phyloP scores from a whole-genome alignment of 2,329 filamentous ascomycete genomes.

The Lachnum nothofagi region DNA sequence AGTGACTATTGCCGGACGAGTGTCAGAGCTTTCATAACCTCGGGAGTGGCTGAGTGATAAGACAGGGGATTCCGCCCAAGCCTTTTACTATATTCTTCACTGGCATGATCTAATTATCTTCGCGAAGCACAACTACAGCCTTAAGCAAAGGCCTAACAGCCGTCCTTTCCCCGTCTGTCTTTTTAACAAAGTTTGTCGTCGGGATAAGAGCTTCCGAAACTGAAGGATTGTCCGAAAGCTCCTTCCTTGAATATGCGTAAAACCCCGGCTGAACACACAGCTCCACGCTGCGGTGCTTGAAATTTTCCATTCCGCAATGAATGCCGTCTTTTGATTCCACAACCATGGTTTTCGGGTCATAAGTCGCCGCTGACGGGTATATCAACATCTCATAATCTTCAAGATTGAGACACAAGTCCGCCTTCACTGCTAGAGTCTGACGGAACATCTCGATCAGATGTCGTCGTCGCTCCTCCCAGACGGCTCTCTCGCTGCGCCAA shows the following conservation, averaged over 20 bases:
- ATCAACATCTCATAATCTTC: constrained; percentile 16
- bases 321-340: constrained; percentile 8
- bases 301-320: not conserved
- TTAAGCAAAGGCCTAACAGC: constrained; percentile 2
- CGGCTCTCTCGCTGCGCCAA: constrained; percentile 6
- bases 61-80: too few species aligned
- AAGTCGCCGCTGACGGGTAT: constrained; percentile 10
- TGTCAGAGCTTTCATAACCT: too few species aligned
- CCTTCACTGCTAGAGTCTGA: constrained; percentile 11
- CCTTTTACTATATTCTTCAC: too few species aligned
- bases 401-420: constrained; percentile 14
- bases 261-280: constrained; percentile 9
- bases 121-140: constrained; percentile 8
- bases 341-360: constrained; percentile 9
- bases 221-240: not conserved
- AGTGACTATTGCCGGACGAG: too few species aligned
- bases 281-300: not conserved
- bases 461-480: constrained; percentile 4
- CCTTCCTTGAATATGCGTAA: constrained; percentile 3
- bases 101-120: too few species aligned
- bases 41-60: too few species aligned
- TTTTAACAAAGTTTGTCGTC: constrained; percentile 6
- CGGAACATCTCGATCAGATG: constrained; percentile 8
- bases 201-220: constrained; percentile 5
- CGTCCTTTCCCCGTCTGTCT: not conserved